Evolutionary conservation across 2,329 filamentous ascomycete genomes (phyloP), one percentile per base, ranked within the genome.

Genomic region (Cercospora nicotianae): DNA sequence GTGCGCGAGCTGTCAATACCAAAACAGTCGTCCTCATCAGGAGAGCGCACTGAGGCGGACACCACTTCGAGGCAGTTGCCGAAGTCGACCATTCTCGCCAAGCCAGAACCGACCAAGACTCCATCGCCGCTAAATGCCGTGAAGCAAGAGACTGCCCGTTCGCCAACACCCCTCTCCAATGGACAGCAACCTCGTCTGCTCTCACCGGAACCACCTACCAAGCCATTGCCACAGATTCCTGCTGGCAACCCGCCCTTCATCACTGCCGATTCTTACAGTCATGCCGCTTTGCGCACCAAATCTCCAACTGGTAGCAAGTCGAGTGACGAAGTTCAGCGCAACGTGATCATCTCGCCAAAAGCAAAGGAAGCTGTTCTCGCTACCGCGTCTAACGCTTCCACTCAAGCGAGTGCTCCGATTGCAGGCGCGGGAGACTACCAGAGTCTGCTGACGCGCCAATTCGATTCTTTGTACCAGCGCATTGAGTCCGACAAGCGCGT

Each of bases 401-500:
- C 64, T 53, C 63, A 66, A 58, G 67, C 69, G 10, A 64, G 55
- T 20, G 64, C 69, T 13, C 65, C 65, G 13, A 61, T 65, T 16
- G 36, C 62, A n/a, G 36, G 63, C 2, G 51, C 42, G 13, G 64
- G 62, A 31, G 67, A 58, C 42, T 62, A 70, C 3, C 63, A 72
- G 10, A 66, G 68, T 33, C 31, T 74, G 48, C 69, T 77, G 67
- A 80, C 79, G 36, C 80, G 80, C 61, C 85, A 89, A 67, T 79
- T 90, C 23, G 84, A 86, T 36, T 79, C 79, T 8, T 79, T 90
- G 51, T 87, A 89, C 75, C 83, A 82, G 69, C 87, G 86, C 55
- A 84, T 90, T 80, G 90, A 84, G 78, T 88, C 91, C 60, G 93
- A 96, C 72, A 87, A 86, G 74, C 86, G 87, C 65, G 84, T 86